Conservation (phyloP, 1,139 yeast genomes). For the Pichia kudriavzevii region DNA sequence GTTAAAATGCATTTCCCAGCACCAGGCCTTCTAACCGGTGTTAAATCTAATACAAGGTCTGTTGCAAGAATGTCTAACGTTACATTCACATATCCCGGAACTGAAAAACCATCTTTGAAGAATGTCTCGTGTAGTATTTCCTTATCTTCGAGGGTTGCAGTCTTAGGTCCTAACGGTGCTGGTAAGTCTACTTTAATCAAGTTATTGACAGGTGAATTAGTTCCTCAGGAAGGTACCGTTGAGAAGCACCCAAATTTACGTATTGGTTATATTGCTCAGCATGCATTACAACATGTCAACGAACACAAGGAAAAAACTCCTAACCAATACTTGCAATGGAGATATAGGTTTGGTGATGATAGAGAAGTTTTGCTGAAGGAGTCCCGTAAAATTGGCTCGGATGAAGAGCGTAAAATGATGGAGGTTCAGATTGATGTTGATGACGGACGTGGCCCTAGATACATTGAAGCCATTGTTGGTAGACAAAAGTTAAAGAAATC, state of each 20-base stretch:
- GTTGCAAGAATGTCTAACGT: slow-evolving; percentile 88
- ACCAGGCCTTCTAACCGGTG: slow-evolving; percentile 95
- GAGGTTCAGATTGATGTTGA: slow-evolving; percentile 66
- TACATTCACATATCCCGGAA: slow-evolving; percentile 86
- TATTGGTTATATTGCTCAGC: slow-evolving; percentile 98
- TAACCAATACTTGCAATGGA: slow-evolving; percentile 96
- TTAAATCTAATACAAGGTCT: slow-evolving; percentile 88
- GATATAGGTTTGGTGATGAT: slow-evolving; percentile 96
- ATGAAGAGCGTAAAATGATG: slow-evolving; percentile 75
- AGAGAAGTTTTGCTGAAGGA: slow-evolving; percentile 93
- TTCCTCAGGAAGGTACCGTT: slow-evolving; percentile 81
- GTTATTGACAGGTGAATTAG: slow-evolving; percentile 82
- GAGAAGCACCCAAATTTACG: slow-evolving; percentile 98
- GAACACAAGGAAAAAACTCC: slow-evolving; percentile 97
- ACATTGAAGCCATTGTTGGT: slow-evolving; percentile 90
- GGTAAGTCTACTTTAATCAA: slow-evolving; percentile 96
- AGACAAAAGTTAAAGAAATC: slow-evolving; percentile 94
- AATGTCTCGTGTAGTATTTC: slow-evolving; percentile 84
- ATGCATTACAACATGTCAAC: slow-evolving; percentile 94
- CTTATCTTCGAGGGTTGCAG: slow-evolving; percentile 90
- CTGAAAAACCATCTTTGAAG: slow-evolving; percentile 69
- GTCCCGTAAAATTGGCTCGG: slow-evolving; percentile 74
- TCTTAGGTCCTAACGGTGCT: slow-evolving; percentile 97
- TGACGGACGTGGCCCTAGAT: slow-evolving; percentile 87
- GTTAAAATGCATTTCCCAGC: slow-evolving; percentile 98